These are phyloP conservation scores for Mortierella sp. DNA, from an alignment of 371 early-diverging fungal species.

Conservation along the genomic window DNA sequence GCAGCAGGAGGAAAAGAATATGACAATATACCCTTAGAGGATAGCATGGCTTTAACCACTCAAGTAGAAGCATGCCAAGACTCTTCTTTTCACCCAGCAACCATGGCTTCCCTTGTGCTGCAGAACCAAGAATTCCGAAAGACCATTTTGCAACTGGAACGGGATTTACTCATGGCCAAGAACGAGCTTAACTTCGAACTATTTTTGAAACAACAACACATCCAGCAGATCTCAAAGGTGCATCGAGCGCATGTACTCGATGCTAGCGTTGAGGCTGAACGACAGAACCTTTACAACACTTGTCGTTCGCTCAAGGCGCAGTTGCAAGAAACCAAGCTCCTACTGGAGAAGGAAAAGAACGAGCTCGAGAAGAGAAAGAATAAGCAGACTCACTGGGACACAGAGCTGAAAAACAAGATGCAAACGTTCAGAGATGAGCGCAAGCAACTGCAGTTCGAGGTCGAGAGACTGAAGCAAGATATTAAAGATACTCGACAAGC, in stretches of 20 bases:
- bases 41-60: conserved; percentile 1
- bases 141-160: conserved; percentile 57
- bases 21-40: conserved; percentile 15
- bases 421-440: conserved; percentile 69
- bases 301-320: conserved; percentile 69
- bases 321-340: conserved; percentile 63
- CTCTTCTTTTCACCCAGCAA: not conserved
- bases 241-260: conserved; percentile 75
- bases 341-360: conserved; percentile 65
- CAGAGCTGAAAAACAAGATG: conserved; percentile 69
- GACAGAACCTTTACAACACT: conserved; percentile 73
- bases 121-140: conserved; percentile 38
- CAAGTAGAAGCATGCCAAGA: not conserved
- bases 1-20: not conserved
- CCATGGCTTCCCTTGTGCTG: conserved; percentile 6
- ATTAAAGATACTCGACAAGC: conserved; percentile 59
- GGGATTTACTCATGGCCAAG: conserved; percentile 69
- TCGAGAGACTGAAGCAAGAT: conserved; percentile 62
- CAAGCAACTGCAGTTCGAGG: conserved; percentile 67
- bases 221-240: conserved; percentile 74
- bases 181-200: conserved; percentile 78
- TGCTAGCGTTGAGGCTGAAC: conserved; percentile 73
- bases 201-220: conserved; percentile 75
- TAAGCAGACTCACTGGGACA: conserved; percentile 76
- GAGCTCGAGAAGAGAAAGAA: conserved; percentile 69